Percentiles rank a stretch among this genome's conserved stretches.
phyloP scores from a whole-genome alignment of 2,329 filamentous ascomycete species.

The Tolypocladium tropicale region DNA sequence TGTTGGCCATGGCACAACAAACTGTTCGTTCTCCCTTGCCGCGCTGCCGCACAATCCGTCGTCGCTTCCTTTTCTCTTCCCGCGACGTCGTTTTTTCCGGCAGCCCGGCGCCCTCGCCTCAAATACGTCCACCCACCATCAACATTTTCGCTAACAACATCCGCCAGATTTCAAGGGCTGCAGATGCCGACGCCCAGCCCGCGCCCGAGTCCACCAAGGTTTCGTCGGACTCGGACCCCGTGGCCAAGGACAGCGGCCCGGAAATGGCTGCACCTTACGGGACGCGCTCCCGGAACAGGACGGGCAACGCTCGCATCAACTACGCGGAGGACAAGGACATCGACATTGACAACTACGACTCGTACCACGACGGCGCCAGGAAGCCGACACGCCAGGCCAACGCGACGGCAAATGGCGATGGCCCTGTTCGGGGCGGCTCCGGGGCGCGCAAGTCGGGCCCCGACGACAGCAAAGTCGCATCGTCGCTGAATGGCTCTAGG shows the following conservation, averaged over 20 bases:
- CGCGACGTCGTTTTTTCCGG: constrained; percentile 1
- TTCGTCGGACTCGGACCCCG: constrained; percentile 34
- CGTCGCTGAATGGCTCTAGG: constrained; percentile 25
- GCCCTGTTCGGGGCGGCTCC: constrained; percentile 21
- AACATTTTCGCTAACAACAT: constrained; percentile 7
- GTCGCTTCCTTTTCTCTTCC: constrained; percentile 6
- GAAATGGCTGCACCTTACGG: constrained; percentile 65
- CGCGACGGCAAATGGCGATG: constrained; percentile 24
- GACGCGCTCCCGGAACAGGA: constrained; percentile 86
- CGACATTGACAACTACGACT: constrained; percentile 77
- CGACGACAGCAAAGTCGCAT: constrained; percentile 27
- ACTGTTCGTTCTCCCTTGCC: constrained; percentile 19
- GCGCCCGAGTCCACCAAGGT: constrained; percentile 33
- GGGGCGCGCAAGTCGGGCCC: constrained; percentile 30
- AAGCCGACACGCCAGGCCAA: constrained; percentile 42
- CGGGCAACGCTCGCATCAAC: constrained; percentile 70
- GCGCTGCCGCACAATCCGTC: background rate
- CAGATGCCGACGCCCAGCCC: constrained; percentile 22
- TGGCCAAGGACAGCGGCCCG: constrained; percentile 37
- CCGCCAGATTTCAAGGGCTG: constrained; percentile 22
- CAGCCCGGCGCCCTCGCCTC: constrained; percentile 4
- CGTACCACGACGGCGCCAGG: constrained; percentile 39
- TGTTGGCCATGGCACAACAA: constrained; percentile 27
- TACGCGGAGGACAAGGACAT: constrained; percentile 92
- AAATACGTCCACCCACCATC: background rate